Base-by-base conservation (phyloP, 2,329 filamentous ascomycete genomes). In the Xylaria sp. region DNA sequence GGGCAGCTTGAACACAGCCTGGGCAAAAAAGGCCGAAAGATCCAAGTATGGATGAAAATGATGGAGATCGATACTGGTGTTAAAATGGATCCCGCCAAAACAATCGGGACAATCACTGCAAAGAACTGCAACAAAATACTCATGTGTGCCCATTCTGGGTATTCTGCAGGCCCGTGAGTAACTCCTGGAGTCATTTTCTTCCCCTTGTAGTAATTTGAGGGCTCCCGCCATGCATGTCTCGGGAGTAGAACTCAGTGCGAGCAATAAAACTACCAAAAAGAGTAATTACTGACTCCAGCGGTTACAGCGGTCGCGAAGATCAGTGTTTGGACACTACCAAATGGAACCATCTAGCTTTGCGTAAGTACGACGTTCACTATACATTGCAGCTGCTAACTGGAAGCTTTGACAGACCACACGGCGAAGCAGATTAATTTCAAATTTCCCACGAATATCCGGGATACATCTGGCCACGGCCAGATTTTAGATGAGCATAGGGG, bases 341-440 rank as follows among this genome's bases (percentile, higher is more conserved):
- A 4, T 72, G 65, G 65, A 72, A 71, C 25, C 13, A 37, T 1
- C 41, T 71, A 2, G 68, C 69, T 0, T 31, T 66, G 3, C 40
- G 57, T 65, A 53, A 41, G 58, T 64, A 13, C 11, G 4, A 13
- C n/a, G 10, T 25, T 27, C 27, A 5, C 19, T 4, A 3, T 17
- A 13, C 13, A 21, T 11, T 1, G 8, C 9, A n/a, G 11, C n/a
- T 19, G 4, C 43, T 64, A 46, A 61, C 47, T 44, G 9, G 3
- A 8, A 6, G 6, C 10, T 27, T 29, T 27, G 4, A 47, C 61
- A 23, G 62, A 66, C n/a, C 46, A 67, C 11, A 19, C 72, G 5
- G 65, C 69, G 0, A 43, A 46, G 0, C 40, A 67, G 3, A 23
- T 73, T 0, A 15, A 48, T 0, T 72, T 72, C 47, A 48, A 49